Evolutionary conservation across 2,329 filamentous ascomycete species (phyloP), one percentile per base, ranked within the genome.

Genomic region (Colletotrichum paranaense): DNA sequence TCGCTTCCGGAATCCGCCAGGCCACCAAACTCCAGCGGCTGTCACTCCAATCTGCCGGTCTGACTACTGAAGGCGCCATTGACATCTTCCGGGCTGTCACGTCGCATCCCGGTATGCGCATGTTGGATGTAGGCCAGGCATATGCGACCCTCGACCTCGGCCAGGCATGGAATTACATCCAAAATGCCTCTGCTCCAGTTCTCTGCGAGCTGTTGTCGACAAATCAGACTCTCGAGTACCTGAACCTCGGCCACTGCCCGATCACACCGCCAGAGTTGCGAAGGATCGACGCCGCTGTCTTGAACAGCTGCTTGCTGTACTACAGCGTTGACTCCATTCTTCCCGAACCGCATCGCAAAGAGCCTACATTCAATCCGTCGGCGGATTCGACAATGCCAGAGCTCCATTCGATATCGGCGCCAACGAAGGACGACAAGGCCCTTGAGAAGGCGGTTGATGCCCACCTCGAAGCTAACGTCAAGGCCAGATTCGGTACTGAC

Each of bases 141-240:
- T 87, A 83, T 76, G 82, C 83, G n/a, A 88, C 86, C 12, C 76
- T 82, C 35, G 86, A 88, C 71, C 82, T 86, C 1, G 79, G 79
- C 35, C 81, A 83, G 76, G 84, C 84, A 32, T 88, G 85, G 79
- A 88, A 88, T 72, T 88, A 82, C 78, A 79, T 88, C 55, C 82
- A 84, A 32, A 84, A 86, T 70, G 79, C 55, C 5, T 78, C 80
- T 22, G 78, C 83, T 3, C 72, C 78, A 2, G 75, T 81, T 26
- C 78, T 88, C 11, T 73, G 76, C 46, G 72, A 76, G 16, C 76
- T 88, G 22, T 71, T 87, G 63, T 74, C 72, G 16, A 76, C 77
- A 5, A 78, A 79, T 22, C 75, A 79, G 11, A 72, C 73, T 9
- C 78, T 88, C 7, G 76, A 82, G 32, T 87, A 85, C 71, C 77